Percentiles rank a stretch among this genome's conserved stretches.
These are phyloP conservation scores for Pyrenophora tritici-repentis DNA, from an alignment of 2,329 filamentous ascomycete genomes.

Conservation along the genomic window DNA sequence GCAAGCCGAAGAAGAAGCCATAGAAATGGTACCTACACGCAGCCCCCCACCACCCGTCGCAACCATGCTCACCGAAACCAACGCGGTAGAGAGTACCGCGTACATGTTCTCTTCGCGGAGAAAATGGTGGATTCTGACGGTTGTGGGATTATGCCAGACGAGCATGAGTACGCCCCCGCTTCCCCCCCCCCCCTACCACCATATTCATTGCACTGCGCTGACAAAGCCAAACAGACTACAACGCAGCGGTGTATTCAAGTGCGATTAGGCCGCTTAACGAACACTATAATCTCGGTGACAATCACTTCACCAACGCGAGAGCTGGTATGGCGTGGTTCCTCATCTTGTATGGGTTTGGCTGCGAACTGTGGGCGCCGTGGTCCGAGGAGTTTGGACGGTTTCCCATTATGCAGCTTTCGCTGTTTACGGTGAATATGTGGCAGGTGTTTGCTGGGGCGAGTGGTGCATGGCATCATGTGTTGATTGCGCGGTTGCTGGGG, in stretches of 20 bases:
- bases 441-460: constrained; percentile 66
- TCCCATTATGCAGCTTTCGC: constrained; percentile 71
- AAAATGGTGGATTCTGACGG: constrained; percentile 59
- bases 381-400: constrained; percentile 80
- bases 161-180: too few relatives aligned
- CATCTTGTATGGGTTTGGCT: constrained; percentile 80
- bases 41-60: constrained; percentile 4
- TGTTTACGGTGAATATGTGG: constrained; percentile 75
- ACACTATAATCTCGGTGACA: constrained; percentile 57
- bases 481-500: constrained; percentile 60
- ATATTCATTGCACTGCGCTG: too few relatives aligned
- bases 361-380: constrained; percentile 82
- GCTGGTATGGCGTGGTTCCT: constrained; percentile 76
- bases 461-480: constrained; percentile 64
- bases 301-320: constrained; percentile 49
- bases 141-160: constrained; percentile 61
- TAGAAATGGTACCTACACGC: constrained; percentile 10
- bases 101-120: constrained; percentile 53
- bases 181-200: too few relatives aligned
- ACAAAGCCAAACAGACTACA: constrained; percentile 52
- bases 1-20: neutral
- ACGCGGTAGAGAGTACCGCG: constrained; percentile 44
- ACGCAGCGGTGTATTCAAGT: constrained; percentile 61
- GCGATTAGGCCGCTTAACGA: constrained; percentile 58
- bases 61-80: constrained; percentile 21